Evolutionary conservation across 108 stramenopile genomes (phyloP).

Genomic region (Asterionellopsis glacialis): DNA sequence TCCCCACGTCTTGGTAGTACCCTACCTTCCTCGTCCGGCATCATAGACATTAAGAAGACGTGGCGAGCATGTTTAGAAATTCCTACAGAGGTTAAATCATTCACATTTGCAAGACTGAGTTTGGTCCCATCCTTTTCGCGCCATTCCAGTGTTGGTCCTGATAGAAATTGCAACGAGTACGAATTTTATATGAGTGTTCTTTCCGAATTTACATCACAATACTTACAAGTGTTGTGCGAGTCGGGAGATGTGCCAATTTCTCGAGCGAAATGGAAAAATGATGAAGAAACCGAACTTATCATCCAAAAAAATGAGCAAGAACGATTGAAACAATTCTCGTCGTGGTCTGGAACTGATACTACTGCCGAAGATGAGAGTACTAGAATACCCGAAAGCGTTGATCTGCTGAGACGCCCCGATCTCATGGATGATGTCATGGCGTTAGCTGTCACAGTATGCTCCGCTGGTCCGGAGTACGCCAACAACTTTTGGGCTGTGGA

Average conservation of each 20-base stretch:
- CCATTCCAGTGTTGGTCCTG: constrained; percentile 8
- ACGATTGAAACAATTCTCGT: constrained; percentile 48
- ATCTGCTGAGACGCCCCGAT: constrained; percentile 75
- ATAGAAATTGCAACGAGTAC: constrained; percentile 15
- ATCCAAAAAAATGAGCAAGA: constrained; percentile 43
- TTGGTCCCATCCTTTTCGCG: constrained; percentile 49
- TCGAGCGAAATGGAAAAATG: constrained; percentile 52
- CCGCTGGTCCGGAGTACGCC: constrained; percentile 45
- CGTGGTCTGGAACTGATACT: constrained; percentile 38
- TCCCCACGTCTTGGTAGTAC: constrained; percentile 39
- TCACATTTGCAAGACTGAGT: constrained; percentile 64
- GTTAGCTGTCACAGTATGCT: constrained; percentile 53
- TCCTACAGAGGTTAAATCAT: constrained; percentile 52
- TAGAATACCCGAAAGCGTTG: constrained; percentile 45
- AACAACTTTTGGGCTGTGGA: constrained; percentile 54
- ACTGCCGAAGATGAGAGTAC: constrained; percentile 12
- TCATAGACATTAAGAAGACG: constrained; percentile 33
- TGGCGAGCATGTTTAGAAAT: constrained; percentile 44
- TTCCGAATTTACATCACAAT: constrained; percentile 57
- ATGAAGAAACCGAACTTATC: constrained; percentile 57
- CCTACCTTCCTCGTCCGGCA: constrained; percentile 10
- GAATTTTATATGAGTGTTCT: constrained; percentile 73
- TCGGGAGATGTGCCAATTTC: constrained; percentile 61
- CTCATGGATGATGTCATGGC: constrained; percentile 84
- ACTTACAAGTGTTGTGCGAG: constrained; percentile 45